A percentile compares a stretch with the other conserved stretches of the same genome.
These are phyloP conservation scores for Paraglomus occultum DNA, from an alignment of 192 early-diverging fungal species.

Conservation along the genomic window DNA sequence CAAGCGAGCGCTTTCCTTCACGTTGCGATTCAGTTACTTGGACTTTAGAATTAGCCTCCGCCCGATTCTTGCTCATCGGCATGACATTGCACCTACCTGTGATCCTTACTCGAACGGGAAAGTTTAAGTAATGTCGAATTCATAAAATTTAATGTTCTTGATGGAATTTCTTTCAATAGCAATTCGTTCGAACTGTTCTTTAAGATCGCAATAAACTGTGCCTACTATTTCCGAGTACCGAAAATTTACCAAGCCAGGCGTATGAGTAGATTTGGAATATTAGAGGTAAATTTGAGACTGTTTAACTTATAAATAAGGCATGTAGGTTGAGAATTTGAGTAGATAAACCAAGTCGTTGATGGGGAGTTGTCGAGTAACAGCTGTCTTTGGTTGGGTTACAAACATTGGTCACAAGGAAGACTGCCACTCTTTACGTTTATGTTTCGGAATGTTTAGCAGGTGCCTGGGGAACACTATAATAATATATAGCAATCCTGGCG, in stretches of 20 bases:
- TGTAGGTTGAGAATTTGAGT: no score
- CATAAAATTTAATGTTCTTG: conserved; percentile 38
- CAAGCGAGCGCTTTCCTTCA: no score
- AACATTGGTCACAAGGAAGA: no score
- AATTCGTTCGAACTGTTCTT: conserved; percentile 39
- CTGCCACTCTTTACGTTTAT: no score
- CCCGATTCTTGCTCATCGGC: conserved; percentile 11
- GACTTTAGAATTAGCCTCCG: conserved; percentile 14
- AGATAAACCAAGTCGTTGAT: no score
- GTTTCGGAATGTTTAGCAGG: no score
- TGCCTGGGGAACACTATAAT: no score
- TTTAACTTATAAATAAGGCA: no score
- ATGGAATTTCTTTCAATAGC: conserved; percentile 40
- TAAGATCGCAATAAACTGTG: background rate
- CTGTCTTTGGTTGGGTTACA: no score
- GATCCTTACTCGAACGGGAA: background rate
- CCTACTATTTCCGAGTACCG: conserved; percentile 31
- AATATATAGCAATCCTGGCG: no score
- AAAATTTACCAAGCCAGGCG: conserved; percentile 36
- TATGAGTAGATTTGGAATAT: conserved; percentile 32
- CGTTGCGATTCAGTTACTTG: conserved; percentile 13
- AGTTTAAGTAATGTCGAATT: conserved; percentile 12
- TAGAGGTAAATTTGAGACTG: no score
- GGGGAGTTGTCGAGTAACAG: no score
- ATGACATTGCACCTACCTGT: conserved; percentile 3